phyloP scores from a whole-genome alignment of 768 basidiomycete species.

The Rubroboletus pulcherrimus region DNA sequence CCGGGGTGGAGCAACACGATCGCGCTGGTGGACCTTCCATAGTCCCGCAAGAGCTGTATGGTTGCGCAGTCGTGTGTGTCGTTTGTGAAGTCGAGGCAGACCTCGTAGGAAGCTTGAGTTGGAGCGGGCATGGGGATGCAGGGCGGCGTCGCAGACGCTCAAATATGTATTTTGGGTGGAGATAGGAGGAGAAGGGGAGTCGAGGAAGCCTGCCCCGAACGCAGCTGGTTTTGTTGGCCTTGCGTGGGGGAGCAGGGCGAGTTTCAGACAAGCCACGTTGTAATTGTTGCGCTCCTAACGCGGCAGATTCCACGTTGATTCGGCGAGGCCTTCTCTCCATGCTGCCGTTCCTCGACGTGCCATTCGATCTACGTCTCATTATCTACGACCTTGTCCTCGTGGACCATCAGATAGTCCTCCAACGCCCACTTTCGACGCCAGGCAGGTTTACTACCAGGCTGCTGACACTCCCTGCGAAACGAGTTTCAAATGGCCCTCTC shows the following conservation, averaged over 20 bases:
- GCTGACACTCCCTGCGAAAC: conserved; percentile 31
- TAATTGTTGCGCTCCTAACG: conserved; percentile 30
- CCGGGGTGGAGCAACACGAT: conserved; percentile 57
- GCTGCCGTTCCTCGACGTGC: conserved; percentile 25
- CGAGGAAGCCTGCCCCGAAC: conserved; percentile 25
- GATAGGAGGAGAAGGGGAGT: conserved; percentile 14
- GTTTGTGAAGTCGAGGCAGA: conserved; percentile 66
- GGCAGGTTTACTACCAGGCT: conserved; percentile 32
- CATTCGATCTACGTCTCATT: conserved; percentile 34
- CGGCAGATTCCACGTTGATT: conserved; percentile 29
- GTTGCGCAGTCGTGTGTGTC: conserved; percentile 63
- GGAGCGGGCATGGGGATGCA: conserved; percentile 50
- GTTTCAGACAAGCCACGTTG: conserved; percentile 28
- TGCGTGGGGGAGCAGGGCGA: conserved; percentile 28
- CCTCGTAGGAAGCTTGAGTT: conserved; percentile 53
- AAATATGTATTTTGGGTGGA: conserved; percentile 11
- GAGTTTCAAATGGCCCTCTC: conserved; percentile 34
- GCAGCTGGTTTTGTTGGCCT: conserved; percentile 32
- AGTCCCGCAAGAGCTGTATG: conserved; percentile 61
- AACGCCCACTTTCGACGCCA: conserved; percentile 30
- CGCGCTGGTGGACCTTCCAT: conserved; percentile 51
- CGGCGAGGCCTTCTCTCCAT: conserved; percentile 20
- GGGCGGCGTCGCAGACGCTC: conserved; percentile 35
- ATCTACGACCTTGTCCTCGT: conserved; percentile 32
- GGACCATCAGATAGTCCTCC: conserved; percentile 25